A percentile compares a stretch with the other conserved stretches of the same genome.
Evolutionary conservation across 352 stramenopile species (phyloP).

Genomic region (Elongisporangium senticosum): DNA sequence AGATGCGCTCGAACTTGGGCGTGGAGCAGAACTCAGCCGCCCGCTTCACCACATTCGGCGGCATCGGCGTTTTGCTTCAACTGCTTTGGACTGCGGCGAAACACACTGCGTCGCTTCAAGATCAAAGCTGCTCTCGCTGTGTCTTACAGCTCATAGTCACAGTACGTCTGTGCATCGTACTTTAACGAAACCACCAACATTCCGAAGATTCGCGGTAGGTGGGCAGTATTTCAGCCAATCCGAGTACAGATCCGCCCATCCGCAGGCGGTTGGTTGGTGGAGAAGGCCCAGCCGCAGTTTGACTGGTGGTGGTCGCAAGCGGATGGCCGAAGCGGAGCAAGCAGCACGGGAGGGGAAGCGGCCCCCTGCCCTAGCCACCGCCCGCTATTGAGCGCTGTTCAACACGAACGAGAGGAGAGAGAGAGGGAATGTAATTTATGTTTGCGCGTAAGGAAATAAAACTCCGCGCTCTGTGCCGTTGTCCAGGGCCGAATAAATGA

Average conservation of each 20-base stretch:
- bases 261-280: conserved; percentile 17
- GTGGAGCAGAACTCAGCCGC: conserved; percentile 65
- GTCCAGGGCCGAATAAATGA: neutral
- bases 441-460: neutral
- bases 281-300: conserved; percentile 5
- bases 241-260: neutral
- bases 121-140: neutral
- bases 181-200: neutral
- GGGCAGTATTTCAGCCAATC: conserved; percentile 1
- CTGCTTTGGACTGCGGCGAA: neutral
- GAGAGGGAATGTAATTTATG: neutral
- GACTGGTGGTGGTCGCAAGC: conserved; percentile 7
- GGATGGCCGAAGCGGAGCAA: neutral
- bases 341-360: neutral
- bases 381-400: neutral
- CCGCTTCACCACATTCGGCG: conserved; percentile 51
- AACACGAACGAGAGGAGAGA: neutral
- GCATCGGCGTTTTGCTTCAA: conserved; percentile 19
- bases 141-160: neutral
- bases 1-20: conserved; percentile 70
- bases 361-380: conserved; percentile 1
- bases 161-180: neutral
- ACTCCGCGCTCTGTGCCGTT: neutral
- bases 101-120: neutral
- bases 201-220: neutral